Conservation (phyloP, 2,329 filamentous ascomycete genomes). For the Penicillium italicum region DNA sequence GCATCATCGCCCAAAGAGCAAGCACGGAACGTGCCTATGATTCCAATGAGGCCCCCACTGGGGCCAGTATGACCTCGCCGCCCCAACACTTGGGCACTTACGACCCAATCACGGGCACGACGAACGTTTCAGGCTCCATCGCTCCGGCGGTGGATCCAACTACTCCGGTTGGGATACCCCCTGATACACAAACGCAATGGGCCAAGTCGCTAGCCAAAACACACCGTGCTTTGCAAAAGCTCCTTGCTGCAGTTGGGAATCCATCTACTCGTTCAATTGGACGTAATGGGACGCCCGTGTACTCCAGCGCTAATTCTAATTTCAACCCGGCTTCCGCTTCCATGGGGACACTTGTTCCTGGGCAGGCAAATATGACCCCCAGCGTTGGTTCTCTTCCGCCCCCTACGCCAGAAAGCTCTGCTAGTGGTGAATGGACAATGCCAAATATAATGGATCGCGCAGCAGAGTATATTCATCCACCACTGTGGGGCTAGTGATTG, state of each 20-base stretch:
- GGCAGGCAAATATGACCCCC: conserved; percentile 31
- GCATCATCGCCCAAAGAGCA: conserved; percentile 44
- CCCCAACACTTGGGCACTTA: conserved; percentile 18
- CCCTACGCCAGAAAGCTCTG: conserved; percentile 48
- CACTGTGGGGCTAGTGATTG: conserved; percentile 38
- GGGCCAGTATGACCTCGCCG: conserved; percentile 19
- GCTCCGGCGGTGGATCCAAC: conserved; percentile 26
- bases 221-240: conserved; percentile 45
- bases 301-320: conserved; percentile 13
- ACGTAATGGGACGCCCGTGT: conserved; percentile 17
- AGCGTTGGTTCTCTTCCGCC: conserved; percentile 40
- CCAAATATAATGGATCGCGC: conserved; percentile 46
- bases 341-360: conserved; percentile 17
- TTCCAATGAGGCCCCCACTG: conserved; percentile 12
- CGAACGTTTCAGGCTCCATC: conserved; percentile 28
- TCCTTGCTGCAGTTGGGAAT: conserved; percentile 40
- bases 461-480: conserved; percentile 48
- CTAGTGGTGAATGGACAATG: conserved; percentile 46
- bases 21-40: conserved; percentile 34
- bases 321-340: conserved; percentile 12
- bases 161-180: conserved; percentile 27
- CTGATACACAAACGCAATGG: conserved; percentile 44
- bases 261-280: conserved; percentile 20
- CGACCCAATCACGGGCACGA: conserved; percentile 30
- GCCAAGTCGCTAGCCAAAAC: conserved; percentile 46